Evolutionary conservation across 1,139 yeast genomes (phyloP).

Genomic region (Pichia sp.): DNA sequence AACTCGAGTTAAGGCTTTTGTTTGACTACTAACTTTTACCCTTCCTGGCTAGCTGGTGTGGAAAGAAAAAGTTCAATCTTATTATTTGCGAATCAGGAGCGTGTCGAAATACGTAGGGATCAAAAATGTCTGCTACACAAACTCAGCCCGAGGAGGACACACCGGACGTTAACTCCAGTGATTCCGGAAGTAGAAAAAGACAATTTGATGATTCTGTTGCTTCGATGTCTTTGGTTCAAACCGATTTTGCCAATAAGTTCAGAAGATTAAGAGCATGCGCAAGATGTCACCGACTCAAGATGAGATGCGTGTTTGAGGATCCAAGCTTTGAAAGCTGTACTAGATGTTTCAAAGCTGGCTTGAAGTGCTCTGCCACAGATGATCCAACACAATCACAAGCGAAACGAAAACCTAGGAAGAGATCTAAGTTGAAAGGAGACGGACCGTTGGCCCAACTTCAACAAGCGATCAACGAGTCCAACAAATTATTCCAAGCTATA

Average conservation of each 20-base stretch:
- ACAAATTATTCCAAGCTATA: slow-evolving; percentile 22
- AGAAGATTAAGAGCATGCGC: slow-evolving; percentile 49
- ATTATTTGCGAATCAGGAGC: no score
- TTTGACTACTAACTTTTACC: no score
- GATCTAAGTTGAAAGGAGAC: slow-evolving; percentile 25
- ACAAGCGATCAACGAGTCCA: slow-evolving; percentile 24
- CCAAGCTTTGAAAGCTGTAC: slow-evolving; percentile 44
- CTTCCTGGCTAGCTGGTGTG: no score
- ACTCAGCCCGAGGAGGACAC: neutral
- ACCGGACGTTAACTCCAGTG: neutral
- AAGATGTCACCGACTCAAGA: slow-evolving; percentile 52
- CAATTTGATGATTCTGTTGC: neutral
- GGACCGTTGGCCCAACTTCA: slow-evolving; percentile 30
- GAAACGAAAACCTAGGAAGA: slow-evolving; percentile 31
- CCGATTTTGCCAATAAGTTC: slow-evolving; percentile 31
- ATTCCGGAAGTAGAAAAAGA: slow-evolving; percentile 4
- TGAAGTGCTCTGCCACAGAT: slow-evolving; percentile 45
- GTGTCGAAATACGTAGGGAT: neutral
- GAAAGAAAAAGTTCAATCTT: no score
- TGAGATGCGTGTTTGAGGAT: slow-evolving; percentile 51
- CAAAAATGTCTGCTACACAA: neutral
- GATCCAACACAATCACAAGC: slow-evolving; percentile 42
- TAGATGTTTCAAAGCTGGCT: slow-evolving; percentile 43
- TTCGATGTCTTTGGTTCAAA: slow-evolving; percentile 6
- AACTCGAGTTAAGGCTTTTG: no score